Base-by-base conservation (phyloP, 2,329 filamentous ascomycete genomes). In the Alternaria panax region DNA sequence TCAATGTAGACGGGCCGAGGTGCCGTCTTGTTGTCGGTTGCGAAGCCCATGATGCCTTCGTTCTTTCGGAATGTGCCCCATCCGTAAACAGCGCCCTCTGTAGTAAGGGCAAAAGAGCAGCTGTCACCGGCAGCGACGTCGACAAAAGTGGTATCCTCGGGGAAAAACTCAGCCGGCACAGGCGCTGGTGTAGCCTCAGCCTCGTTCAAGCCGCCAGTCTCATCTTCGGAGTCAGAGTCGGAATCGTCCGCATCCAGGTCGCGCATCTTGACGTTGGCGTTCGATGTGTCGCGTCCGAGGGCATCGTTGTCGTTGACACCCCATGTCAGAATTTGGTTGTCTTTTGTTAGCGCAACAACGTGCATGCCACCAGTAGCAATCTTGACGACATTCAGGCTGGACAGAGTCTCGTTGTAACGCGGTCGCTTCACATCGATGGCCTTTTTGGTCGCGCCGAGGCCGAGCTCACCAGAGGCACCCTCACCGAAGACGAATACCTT, bases 221-320 rank as follows among this genome's bases (percentile, higher is more conserved):
- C 83, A 46, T 82, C 84, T 8, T 84, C 85, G 0, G 75, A 77
- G 55, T 78, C 75, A 0, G 75, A 76, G 54, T 76, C 75, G 4
- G 66, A 67, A 20, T 86, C 86, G 56, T 86, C 77, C 12, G 79
- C 81, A 40, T 82, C 81, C 50, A 85, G 80, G 58, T 86, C 83
- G 64, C 81, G 82, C 69, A 84, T 78, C 53, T 87, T 87, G 48
- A 89, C 89, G 2, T 89, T 86, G 5, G 63, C 74, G 84, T 88
- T 90, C 12, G 80, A 80, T 3, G 90, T 93, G 73, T 91, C 86
- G 72, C 92, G 85, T 41, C 92, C 92, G 36, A 96, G 84, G 8
- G 92, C 91, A 63, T 90, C 90, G 72, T 93, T 88, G 73, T 96
- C 92, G 74, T 95, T 95, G 68, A 95, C 92, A 54, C 92, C 92